Evolutionary conservation across 2,329 filamentous ascomycete species (phyloP).

Genomic region (Rhinocladiella mackenziei): DNA sequence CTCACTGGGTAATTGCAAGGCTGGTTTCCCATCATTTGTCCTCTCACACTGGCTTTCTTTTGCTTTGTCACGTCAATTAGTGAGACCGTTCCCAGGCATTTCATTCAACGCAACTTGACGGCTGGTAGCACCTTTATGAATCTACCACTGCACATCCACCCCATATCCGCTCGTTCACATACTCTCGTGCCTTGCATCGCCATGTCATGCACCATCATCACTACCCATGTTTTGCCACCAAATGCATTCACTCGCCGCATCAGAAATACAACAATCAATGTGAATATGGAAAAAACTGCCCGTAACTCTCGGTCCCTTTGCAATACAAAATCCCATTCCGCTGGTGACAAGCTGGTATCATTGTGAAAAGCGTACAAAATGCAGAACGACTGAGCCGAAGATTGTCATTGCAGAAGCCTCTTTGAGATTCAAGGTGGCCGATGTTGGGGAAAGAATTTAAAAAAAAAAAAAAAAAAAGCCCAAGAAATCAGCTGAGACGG

Average conservation of each 20-base stretch:
- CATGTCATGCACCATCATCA: not conserved
- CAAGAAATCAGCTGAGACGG: no score
- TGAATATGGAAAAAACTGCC: no score
- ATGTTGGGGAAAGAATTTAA: no score
- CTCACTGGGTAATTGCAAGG: no score
- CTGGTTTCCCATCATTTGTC: not conserved
- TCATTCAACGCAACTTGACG: no score
- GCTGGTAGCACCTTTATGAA: no score
- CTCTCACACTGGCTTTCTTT: no score
- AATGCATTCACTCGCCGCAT: no score
- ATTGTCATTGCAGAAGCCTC: not conserved
- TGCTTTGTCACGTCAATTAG: not conserved
- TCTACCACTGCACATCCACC: not conserved
- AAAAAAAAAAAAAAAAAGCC: no score
- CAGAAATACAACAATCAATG: no score
- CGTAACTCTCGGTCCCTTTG: no score
- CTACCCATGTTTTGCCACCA: not conserved
- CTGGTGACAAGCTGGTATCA: not conserved
- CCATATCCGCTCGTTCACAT: not conserved
- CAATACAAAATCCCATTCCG: not conserved
- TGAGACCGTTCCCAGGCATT: not conserved
- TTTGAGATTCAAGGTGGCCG: not conserved
- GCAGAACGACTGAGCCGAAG: not conserved
- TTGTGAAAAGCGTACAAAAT: not conserved
- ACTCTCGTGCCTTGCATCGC: not conserved